phyloP scores from a whole-genome alignment of 306 rosid species.

The Phaseolus lunatus region DNA sequence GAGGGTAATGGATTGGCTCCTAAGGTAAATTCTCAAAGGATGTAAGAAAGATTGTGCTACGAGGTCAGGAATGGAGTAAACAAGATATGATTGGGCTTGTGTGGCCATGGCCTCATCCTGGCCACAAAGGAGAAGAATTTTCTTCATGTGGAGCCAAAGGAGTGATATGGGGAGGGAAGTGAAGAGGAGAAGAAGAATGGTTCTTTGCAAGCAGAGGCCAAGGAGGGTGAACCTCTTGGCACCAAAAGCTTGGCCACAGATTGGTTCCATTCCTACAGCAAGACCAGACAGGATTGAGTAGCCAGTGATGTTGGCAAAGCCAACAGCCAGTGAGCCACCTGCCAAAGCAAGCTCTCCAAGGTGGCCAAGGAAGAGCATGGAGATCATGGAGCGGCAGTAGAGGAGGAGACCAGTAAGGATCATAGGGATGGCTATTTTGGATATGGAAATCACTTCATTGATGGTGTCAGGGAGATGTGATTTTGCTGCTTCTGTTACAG shows the following conservation, averaged over 20 bases:
- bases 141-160: slow-evolving; percentile 80
- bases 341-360: slow-evolving; percentile 84
- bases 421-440: slow-evolving; percentile 78
- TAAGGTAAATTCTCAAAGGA: slow-evolving; percentile 85
- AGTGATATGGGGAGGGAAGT: slow-evolving; percentile 80
- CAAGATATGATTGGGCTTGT: slow-evolving; percentile 73
- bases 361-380: slow-evolving; percentile 89
- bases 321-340: slow-evolving; percentile 85
- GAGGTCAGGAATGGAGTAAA: slow-evolving; percentile 90
- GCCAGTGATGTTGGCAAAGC: slow-evolving; percentile 93
- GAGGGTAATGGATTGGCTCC: slow-evolving; percentile 83
- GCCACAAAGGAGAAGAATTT: slow-evolving; percentile 66
- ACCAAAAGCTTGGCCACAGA: slow-evolving; percentile 92
- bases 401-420: slow-evolving; percentile 80
- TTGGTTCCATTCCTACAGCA: slow-evolving; percentile 93
- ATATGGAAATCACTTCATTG: slow-evolving; percentile 57
- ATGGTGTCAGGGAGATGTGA: slow-evolving; percentile 48
- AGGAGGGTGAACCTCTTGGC: slow-evolving; percentile 67
- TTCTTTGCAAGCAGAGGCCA: slow-evolving; percentile 81
- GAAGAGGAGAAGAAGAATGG: slow-evolving; percentile 61
- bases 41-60: slow-evolving; percentile 82
- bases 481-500: background rate
- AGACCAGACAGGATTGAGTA: slow-evolving; percentile 91
- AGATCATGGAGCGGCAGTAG: slow-evolving; percentile 86
- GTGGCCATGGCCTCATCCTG: slow-evolving; percentile 75